Evolutionary conservation across 441 rosid genomes (phyloP), one percentile per base, ranked within the genome.

Genomic region (Pelargonium fulgidum): DNA sequence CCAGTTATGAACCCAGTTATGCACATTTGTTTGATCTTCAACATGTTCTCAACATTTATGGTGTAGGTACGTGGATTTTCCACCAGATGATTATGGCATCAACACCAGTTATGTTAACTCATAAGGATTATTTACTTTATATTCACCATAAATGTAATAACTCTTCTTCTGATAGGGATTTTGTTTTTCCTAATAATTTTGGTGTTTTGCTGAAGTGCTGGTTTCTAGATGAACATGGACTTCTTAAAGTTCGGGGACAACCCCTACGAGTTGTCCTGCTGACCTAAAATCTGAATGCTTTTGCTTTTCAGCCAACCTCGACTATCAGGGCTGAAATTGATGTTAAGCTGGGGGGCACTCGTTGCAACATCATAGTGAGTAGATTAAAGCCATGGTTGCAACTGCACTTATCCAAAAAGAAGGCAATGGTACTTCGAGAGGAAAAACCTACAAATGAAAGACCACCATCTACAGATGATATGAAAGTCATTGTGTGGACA

Each of bases 311-410:
- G 99, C 90, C 93, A 24, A 64, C 73, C 45, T 76, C 85, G 61
- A 93, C 93, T 48, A 65, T 89, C 75, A 83, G 97, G 83, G 96
- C 96, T 78, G 98, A 90, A 80, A 80, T 92, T 77, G 98, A 90
- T 85, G 81, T 90, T 77, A 92, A 86, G 85, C 85, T 92, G 45
- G 98, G 96, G 75, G 97, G 97, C 72, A 89, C 92, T 17, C 85
- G 79, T 62, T 90, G 89, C 82, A 92, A 84, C 72, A 68, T 92
- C 58, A 80, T 87, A 69, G 81, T 85, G 76, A 82, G 87, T 64
- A 86, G 88, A 82, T 77, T 92, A 68, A 84, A 85, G 74, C 98
- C 98, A 45, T 96, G 92, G 99, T 77, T 93, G 81, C 80, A 78
- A 44, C 81, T 92, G 73, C 89, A 88, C 69, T 82, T 76, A 73